Percentiles rank a stretch among this genome's conserved stretches.
These are phyloP conservation scores for Arxiozyma slooffiae DNA, from an alignment of 1,139 yeast species.

Conservation along the genomic window DNA sequence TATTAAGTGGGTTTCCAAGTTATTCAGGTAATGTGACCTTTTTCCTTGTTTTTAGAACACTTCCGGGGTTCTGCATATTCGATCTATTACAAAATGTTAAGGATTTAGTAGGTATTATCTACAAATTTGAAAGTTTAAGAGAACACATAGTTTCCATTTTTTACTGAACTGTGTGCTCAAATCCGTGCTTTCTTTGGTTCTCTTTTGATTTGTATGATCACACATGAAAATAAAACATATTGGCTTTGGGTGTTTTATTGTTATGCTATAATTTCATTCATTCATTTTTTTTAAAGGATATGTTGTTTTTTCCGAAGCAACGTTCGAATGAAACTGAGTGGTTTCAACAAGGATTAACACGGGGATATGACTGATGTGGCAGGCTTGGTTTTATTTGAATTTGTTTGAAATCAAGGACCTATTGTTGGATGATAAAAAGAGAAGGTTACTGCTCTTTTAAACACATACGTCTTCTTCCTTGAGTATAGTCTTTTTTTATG, in stretches of 20 bases:
- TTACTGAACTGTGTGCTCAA: conserved; percentile 48
- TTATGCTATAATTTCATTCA: conserved; percentile 33
- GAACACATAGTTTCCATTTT: conserved; percentile 44
- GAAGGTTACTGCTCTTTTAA: conserved; percentile 39
- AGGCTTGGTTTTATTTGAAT: conserved; percentile 42
- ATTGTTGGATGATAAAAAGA: conserved; percentile 43
- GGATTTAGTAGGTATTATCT: conserved; percentile 43
- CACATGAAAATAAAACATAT: conserved; percentile 31
- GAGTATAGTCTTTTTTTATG: conserved; percentile 25
- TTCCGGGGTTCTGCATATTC: conserved; percentile 49
- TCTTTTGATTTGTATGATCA: conserved; percentile 40
- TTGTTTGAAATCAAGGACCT: conserved; percentile 49
- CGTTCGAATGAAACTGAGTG: conserved; percentile 19
- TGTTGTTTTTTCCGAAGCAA: conserved; percentile 34
- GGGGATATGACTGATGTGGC: conserved; percentile 40
- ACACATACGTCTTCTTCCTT: conserved; percentile 36
- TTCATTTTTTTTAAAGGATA: conserved; percentile 30
- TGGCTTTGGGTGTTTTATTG: conserved; percentile 51
- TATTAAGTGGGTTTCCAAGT: conserved; percentile 40
- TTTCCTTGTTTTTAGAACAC: conserved; percentile 43
- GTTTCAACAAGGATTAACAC: conserved; percentile 34
- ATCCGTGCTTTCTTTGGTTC: conserved; percentile 44
- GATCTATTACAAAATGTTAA: conserved; percentile 44
- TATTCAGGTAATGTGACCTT: conserved; percentile 39
- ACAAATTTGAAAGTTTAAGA: conserved; percentile 37